Conservation (phyloP, 2,329 filamentous ascomycete genomes). For the Trichoderma arundinaceum region DNA sequence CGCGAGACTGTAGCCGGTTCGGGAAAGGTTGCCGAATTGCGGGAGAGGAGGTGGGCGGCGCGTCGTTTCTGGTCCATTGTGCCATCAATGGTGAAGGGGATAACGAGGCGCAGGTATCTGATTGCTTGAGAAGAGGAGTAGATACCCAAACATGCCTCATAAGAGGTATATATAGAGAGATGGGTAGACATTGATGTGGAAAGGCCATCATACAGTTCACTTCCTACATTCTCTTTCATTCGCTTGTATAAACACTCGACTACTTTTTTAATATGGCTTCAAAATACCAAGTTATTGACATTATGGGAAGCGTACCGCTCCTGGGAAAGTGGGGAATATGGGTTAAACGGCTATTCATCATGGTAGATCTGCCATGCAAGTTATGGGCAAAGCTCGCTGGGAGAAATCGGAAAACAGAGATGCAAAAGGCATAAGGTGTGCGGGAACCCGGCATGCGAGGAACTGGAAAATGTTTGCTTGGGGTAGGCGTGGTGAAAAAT, state of each 20-base stretch:
- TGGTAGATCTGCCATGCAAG: not conserved
- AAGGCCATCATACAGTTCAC: not conserved
- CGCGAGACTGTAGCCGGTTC: slow-evolving; percentile 12
- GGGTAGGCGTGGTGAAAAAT: not conserved
- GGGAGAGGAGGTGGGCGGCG: not conserved
- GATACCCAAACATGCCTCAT: too few relatives aligned
- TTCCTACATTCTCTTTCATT: not conserved
- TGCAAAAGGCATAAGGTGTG: not conserved
- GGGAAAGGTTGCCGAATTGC: not conserved
- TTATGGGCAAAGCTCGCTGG: not conserved
- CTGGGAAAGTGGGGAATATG: not conserved
- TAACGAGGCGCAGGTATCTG: too few relatives aligned
- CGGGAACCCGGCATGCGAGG: not conserved
- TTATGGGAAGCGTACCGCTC: slow-evolving; percentile 3
- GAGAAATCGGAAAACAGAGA: not conserved
- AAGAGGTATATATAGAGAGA: not conserved
- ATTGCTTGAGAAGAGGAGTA: too few relatives aligned
- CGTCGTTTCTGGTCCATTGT: not conserved
- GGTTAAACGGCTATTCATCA: not conserved
- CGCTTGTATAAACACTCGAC: not conserved
- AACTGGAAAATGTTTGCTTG: not conserved
- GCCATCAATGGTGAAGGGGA: too few relatives aligned
- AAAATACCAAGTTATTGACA: slow-evolving; percentile 18
- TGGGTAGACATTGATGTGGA: not conserved
- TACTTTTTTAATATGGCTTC: slow-evolving; percentile 10